phyloP scores from a whole-genome alignment of 2,329 filamentous ascomycete species.

The Fusarium floridanum region DNA sequence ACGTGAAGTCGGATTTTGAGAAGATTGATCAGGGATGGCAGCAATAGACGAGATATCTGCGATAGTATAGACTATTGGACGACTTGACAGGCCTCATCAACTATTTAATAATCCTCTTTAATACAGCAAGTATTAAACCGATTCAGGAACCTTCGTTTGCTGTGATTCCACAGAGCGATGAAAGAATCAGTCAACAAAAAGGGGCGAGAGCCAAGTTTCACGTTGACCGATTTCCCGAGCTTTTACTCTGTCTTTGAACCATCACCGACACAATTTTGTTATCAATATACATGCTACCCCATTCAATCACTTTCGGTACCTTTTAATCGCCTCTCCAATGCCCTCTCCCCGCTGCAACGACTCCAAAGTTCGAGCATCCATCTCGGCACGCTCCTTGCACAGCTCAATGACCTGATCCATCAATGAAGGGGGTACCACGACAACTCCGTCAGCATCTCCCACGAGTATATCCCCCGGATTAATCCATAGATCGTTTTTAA shows the following conservation, averaged over 20 bases:
- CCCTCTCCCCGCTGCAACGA: not conserved
- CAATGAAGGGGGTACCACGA: conserved; percentile 40
- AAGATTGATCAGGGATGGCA: too few relatives aligned
- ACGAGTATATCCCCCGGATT: conserved; percentile 48
- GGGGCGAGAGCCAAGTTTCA: not conserved
- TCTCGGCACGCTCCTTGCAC: conserved; percentile 44
- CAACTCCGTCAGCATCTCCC: conserved; percentile 47
- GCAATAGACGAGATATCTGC: too few relatives aligned
- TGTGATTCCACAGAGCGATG: not conserved
- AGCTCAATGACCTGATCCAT: conserved; percentile 43
- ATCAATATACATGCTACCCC: not conserved
- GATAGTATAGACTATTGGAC: too few relatives aligned
- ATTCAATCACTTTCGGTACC: not conserved
- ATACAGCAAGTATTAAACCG: too few relatives aligned
- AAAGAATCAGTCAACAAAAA: not conserved
- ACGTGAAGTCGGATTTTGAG: too few relatives aligned
- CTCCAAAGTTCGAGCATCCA: conserved; percentile 31
- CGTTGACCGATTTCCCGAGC: not conserved
- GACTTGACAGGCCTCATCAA: too few relatives aligned
- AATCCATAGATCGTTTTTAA: conserved; percentile 15
- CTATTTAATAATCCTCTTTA: too few relatives aligned
- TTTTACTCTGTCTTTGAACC: not conserved
- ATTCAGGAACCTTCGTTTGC: too few relatives aligned
- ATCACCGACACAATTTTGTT: not conserved
- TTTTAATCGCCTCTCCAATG: not conserved